These are phyloP conservation scores for Ophiostoma triangulosporum DNA, from an alignment of 2,329 filamentous ascomycete genomes.

Conservation along the genomic window DNA sequence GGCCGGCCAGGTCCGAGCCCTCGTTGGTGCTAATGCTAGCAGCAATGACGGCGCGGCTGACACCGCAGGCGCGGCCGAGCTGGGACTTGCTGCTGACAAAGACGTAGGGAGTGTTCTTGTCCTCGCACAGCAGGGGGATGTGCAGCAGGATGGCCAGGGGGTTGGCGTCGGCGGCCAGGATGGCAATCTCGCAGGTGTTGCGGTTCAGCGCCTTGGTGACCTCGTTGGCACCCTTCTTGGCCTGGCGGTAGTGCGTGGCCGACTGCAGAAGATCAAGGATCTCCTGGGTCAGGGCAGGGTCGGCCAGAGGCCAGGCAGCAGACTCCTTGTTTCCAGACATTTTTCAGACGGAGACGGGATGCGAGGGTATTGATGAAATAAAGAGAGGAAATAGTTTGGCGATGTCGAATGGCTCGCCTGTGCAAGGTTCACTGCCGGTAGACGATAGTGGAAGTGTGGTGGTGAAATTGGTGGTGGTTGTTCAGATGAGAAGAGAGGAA, in stretches of 20 bases:
- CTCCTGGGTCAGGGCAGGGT: slow-evolving; percentile 35
- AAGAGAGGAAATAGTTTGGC: neutral
- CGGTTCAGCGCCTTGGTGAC: slow-evolving; percentile 82
- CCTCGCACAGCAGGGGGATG: slow-evolving; percentile 76
- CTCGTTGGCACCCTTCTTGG: slow-evolving; percentile 85
- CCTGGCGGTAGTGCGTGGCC: slow-evolving; percentile 53
- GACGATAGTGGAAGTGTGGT: neutral
- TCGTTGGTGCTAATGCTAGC: slow-evolving; percentile 86
- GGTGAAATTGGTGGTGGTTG: neutral
- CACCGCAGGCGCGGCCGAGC: slow-evolving; percentile 70
- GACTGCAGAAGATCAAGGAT: slow-evolving; percentile 74
- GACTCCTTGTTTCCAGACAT: slow-evolving; percentile 12
- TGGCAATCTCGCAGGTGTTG: slow-evolving; percentile 77
- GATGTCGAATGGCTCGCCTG: slow-evolving; percentile 14
- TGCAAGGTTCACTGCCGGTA: slow-evolving; percentile 14
- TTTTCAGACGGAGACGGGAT: slow-evolving; percentile 3
- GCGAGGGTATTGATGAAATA: neutral
- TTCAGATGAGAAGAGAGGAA: neutral
- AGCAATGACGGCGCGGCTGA: slow-evolving; percentile 75
- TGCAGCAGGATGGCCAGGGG: slow-evolving; percentile 82
- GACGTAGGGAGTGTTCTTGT: slow-evolving; percentile 42
- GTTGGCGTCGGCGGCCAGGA: slow-evolving; percentile 78
- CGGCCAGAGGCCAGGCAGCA: slow-evolving; percentile 17
- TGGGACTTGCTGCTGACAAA: slow-evolving; percentile 16
- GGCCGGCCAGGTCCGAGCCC: slow-evolving; percentile 69